These are phyloP conservation scores for Balakata baccata DNA, from an alignment of 345 rosid species.

Conservation along the genomic window DNA sequence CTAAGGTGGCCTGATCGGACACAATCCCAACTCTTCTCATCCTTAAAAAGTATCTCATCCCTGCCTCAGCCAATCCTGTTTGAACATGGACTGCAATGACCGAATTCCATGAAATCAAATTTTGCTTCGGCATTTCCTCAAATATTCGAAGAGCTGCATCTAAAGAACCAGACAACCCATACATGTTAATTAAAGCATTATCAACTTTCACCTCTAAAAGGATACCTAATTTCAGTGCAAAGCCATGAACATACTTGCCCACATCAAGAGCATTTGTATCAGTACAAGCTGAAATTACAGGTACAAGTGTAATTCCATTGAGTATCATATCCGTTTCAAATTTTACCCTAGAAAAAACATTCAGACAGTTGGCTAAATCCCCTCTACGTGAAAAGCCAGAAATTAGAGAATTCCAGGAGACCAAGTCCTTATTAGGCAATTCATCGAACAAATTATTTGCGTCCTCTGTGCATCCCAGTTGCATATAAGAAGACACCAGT, in stretches of 20 bases:
- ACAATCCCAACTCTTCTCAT: slow-evolving; percentile 45
- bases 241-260: slow-evolving; percentile 54
- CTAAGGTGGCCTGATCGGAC: slow-evolving; percentile 55
- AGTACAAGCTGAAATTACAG: slow-evolving; percentile 56
- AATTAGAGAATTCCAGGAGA: slow-evolving; percentile 69
- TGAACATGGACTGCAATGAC: slow-evolving; percentile 44
- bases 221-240: slow-evolving; percentile 45
- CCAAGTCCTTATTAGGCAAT: slow-evolving; percentile 54
- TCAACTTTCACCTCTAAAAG: slow-evolving; percentile 47
- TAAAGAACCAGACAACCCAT: slow-evolving; percentile 49
- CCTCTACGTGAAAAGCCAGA: slow-evolving; percentile 47
- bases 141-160: slow-evolving; percentile 43
- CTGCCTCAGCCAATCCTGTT: slow-evolving; percentile 37
- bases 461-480: slow-evolving; percentile 34
- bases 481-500: slow-evolving; percentile 39
- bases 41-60: slow-evolving; percentile 34
- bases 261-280: slow-evolving; percentile 32
- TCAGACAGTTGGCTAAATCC: slow-evolving; percentile 32
- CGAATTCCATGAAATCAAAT: slow-evolving; percentile 66
- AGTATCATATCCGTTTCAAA: slow-evolving; percentile 36
- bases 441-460: slow-evolving; percentile 57
- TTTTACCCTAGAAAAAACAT: slow-evolving; percentile 41
- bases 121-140: slow-evolving; percentile 39
- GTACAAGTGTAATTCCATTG: slow-evolving; percentile 48
- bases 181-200: slow-evolving; percentile 53